Conservation (phyloP, 108 stramenopile species). For the Epithemia pelagica region DNA sequence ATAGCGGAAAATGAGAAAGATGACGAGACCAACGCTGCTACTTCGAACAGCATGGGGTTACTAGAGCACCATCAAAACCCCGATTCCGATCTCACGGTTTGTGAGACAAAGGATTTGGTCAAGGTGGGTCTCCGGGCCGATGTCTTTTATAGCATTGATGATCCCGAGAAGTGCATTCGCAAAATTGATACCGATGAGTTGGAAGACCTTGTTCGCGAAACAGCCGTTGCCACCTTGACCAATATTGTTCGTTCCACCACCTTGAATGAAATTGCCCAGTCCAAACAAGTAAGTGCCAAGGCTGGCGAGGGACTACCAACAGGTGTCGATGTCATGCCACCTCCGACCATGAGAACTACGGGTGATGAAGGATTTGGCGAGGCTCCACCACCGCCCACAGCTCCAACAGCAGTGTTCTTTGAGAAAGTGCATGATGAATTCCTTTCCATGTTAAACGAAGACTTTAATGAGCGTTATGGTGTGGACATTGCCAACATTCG, state of each 20-base stretch:
- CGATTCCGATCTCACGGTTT: slow-evolving; percentile 10
- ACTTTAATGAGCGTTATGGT: slow-evolving; percentile 16
- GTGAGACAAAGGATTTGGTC: slow-evolving; percentile 36
- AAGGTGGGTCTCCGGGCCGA: slow-evolving; percentile 32
- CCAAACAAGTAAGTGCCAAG: slow-evolving; percentile 8
- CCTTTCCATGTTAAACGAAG: slow-evolving; percentile 23
- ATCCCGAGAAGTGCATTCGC: slow-evolving; percentile 31
- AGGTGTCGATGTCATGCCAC: not conserved
- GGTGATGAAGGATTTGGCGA: not conserved
- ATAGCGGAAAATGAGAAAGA: no score
- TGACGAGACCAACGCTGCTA: no score
- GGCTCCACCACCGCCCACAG: not conserved
- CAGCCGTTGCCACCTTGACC: slow-evolving; percentile 27
- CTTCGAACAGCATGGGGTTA: no score
- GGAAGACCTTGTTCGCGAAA: slow-evolving; percentile 28
- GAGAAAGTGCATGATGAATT: slow-evolving; percentile 27
- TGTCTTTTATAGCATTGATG: slow-evolving; percentile 31
- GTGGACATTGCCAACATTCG: slow-evolving; percentile 26
- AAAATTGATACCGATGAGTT: slow-evolving; percentile 21
- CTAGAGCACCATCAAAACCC: no score
- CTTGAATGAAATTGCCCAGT: slow-evolving; percentile 28
- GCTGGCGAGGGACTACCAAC: not conserved
- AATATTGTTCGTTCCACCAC: slow-evolving; percentile 32
- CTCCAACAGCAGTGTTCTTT: slow-evolving; percentile 14
- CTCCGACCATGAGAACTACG: not conserved